phyloP scores from a whole-genome alignment of 768 basidiomycete genomes.

The Pisolithus orientalis region DNA sequence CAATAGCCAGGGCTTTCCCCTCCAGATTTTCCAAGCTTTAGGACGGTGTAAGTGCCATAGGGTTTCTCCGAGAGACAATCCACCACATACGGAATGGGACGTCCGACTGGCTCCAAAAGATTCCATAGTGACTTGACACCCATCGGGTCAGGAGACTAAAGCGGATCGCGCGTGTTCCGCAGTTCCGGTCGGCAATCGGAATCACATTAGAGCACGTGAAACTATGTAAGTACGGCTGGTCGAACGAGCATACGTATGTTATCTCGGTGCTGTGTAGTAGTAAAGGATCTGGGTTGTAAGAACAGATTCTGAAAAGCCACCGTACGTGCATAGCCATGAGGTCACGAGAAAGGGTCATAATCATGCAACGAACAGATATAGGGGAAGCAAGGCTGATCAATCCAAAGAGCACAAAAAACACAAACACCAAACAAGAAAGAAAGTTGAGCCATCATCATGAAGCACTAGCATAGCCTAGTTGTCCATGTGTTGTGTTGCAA shows the following conservation, averaged over 20 bases:
- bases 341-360: too few species aligned
- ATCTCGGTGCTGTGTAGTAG: too few species aligned
- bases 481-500: neutral
- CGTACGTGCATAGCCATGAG: too few species aligned
- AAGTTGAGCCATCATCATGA: too few species aligned
- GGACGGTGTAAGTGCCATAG: conserved; percentile 3
- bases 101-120: conserved; percentile 85
- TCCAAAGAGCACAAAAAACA: conserved; percentile 6
- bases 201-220: conserved; percentile 1
- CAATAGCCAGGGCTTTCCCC: conserved; percentile 93
- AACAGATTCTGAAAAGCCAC: too few species aligned
- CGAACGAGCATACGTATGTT: too few species aligned
- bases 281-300: too few species aligned
- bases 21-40: conserved; percentile 87
- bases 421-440: conserved; percentile 7
- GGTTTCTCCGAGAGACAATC: neutral
- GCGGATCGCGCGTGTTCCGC: neutral
- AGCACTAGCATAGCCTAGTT: conserved; percentile 1
- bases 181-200: neutral
- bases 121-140: conserved; percentile 98
- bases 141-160: conserved; percentile 39
- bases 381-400: too few species aligned
- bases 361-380: too few species aligned
- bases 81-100: conserved; percentile 77
- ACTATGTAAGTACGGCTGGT: neutral